Evolutionary conservation across 2,329 filamentous ascomycete species (phyloP).

Genomic region (Trichoderma sp.): DNA sequence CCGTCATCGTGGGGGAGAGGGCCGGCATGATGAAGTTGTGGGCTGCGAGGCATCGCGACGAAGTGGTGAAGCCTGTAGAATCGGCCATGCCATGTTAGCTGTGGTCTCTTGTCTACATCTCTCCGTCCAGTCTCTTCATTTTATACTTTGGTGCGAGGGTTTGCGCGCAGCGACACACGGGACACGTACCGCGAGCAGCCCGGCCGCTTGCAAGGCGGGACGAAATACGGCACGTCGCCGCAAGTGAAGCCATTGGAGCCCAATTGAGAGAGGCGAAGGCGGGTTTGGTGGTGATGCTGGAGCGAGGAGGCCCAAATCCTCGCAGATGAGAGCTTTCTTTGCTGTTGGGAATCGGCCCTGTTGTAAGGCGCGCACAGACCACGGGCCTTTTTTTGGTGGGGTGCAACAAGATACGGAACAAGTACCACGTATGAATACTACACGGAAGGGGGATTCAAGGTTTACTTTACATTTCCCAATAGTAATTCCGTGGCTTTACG

Average conservation of each 20-base stretch:
- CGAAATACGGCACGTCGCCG: constrained; percentile 61
- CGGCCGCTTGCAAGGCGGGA: constrained; percentile 51
- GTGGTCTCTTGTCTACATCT: not conserved
- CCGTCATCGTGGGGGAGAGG: constrained; percentile 89
- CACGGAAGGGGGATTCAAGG: not conserved
- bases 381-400: constrained; percentile 31
- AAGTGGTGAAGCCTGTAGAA: constrained; percentile 60
- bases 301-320: constrained; percentile 21
- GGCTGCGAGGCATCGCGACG: constrained; percentile 63
- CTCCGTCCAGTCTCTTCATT: not conserved
- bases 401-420: constrained; percentile 5
- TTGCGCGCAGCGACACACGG: not conserved
- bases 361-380: constrained; percentile 29
- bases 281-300: constrained; percentile 23
- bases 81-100: not conserved
- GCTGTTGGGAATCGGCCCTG: constrained; percentile 35
- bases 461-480: not conserved
- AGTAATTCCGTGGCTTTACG: not conserved
- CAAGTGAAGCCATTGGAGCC: constrained; percentile 61
- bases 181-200: constrained; percentile 55
- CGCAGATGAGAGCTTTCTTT: constrained; percentile 28
- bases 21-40: constrained; percentile 91
- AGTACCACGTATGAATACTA: not conserved
- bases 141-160: not conserved
- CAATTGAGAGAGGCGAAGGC: constrained; percentile 26